A percentile compares a stretch with the other conserved stretches of the same genome.
Evolutionary conservation across 768 basidiomycete genomes (phyloP).

Genomic region (Exsudoporus frostii): DNA sequence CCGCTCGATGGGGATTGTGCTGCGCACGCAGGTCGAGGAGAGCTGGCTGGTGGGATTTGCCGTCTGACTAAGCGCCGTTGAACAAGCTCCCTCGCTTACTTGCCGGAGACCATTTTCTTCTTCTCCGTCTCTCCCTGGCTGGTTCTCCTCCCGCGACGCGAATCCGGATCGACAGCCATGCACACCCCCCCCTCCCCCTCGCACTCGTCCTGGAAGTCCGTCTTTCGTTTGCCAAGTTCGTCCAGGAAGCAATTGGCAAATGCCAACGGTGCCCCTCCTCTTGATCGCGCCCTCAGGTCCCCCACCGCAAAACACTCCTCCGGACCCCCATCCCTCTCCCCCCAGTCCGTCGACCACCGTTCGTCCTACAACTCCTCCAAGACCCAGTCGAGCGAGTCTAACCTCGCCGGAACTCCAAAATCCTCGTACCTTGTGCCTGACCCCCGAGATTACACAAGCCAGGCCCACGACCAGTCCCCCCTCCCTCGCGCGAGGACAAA

Average conservation of each 20-base stretch:
- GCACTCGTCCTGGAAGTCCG: slow-evolving; percentile 59
- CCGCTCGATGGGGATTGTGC: no score
- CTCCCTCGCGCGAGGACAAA: slow-evolving; percentile 43
- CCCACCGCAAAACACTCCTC: slow-evolving; percentile 11
- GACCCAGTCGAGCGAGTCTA: slow-evolving; percentile 72
- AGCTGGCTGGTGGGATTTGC: slow-evolving; percentile 16
- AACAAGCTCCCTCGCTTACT: slow-evolving; percentile 9
- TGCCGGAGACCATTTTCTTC: slow-evolving; percentile 21
- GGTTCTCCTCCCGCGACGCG: slow-evolving; percentile 14
- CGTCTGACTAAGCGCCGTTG: slow-evolving; percentile 30
- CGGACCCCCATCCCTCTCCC: slow-evolving; percentile 43
- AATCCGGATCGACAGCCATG: slow-evolving; percentile 33
- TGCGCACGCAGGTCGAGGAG: no score
- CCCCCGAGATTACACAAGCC: slow-evolving; percentile 10
- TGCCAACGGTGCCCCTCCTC: slow-evolving; percentile 38
- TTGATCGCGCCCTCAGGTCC: slow-evolving; percentile 45
- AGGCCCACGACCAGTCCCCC: no score
- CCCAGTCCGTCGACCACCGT: slow-evolving; percentile 54
- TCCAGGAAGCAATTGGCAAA: slow-evolving; percentile 51
- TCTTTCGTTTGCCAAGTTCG: slow-evolving; percentile 69
- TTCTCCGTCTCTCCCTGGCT: background rate
- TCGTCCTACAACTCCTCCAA: slow-evolving; percentile 79
- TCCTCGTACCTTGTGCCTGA: slow-evolving; percentile 31
- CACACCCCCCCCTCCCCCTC: slow-evolving; percentile 26
- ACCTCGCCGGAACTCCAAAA: slow-evolving; percentile 34